Conservation (phyloP, 2,329 filamentous ascomycete species). For the Phaeosphaeria sp. region DNA sequence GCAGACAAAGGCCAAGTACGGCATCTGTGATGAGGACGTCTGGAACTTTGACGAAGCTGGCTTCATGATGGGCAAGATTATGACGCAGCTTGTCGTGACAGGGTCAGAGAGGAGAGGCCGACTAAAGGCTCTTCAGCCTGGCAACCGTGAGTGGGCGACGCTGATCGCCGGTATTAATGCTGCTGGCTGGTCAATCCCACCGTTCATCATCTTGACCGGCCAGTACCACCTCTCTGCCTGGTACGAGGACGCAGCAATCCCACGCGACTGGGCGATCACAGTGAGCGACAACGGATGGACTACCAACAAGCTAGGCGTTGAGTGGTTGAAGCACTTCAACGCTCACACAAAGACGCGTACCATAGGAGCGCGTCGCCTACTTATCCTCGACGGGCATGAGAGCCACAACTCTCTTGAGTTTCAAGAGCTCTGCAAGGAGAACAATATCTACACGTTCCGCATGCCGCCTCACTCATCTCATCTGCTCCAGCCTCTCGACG, state of each 20-base stretch:
- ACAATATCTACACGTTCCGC: conserved; percentile 50
- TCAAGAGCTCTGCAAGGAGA: conserved; percentile 12
- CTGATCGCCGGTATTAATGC: too few species aligned
- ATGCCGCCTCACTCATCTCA: conserved; percentile 33
- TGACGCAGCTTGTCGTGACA: too few species aligned
- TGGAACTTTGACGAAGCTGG: too few species aligned
- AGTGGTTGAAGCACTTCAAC: conserved; percentile 48
- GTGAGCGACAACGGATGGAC: conserved; percentile 38
- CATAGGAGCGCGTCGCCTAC: conserved; percentile 40
- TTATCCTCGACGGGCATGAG: conserved; percentile 49
- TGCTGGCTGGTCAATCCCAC: conserved; percentile 2
- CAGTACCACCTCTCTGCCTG: background rate
- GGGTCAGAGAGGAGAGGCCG: too few species aligned
- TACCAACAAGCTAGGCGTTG: conserved; percentile 41
- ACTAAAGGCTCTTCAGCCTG: too few species aligned
- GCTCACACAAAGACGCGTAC: conserved; percentile 28
- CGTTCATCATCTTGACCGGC: conserved; percentile 11
- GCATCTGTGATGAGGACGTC: too few species aligned
- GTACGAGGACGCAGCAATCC: too few species aligned
- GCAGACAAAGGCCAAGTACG: too few species aligned
- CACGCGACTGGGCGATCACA: too few species aligned
- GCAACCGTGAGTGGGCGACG: too few species aligned
- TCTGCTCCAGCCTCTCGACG: conserved; percentile 16
- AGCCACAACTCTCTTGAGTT: conserved; percentile 46
- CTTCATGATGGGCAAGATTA: too few species aligned